These are phyloP conservation scores for Phalaenopsis equestris DNA, from an alignment of 106 monocot genomes.

Conservation along the genomic window DNA sequence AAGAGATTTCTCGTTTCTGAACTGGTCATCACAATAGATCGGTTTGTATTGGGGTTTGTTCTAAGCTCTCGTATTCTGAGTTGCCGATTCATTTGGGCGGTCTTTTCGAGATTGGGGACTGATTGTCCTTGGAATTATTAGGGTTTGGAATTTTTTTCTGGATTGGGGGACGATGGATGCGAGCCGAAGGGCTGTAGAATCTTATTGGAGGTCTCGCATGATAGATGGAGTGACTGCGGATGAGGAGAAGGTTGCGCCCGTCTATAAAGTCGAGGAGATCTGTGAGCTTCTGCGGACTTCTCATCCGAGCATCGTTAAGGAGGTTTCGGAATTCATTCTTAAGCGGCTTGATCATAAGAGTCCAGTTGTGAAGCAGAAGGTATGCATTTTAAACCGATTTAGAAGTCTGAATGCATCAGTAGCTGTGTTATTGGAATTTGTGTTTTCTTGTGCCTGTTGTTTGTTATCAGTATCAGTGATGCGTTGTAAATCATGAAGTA, in stretches of 20 bases:
- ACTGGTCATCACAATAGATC: not conserved
- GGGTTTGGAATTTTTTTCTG: constrained; percentile 4
- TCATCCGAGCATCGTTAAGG: constrained; percentile 71
- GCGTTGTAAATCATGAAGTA: not conserved
- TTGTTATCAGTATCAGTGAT: not conserved
- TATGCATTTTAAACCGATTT: not conserved
- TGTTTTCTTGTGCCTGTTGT: not conserved
- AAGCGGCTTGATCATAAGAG: constrained; percentile 96
- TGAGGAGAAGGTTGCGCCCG: constrained; percentile 93
- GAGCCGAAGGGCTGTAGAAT: constrained; percentile 88
- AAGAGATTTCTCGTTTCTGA: too few species aligned
- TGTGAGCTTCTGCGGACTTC: constrained; percentile 77
- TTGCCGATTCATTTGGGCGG: not conserved
- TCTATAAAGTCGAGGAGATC: constrained; percentile 95
- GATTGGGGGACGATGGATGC: constrained; percentile 52
- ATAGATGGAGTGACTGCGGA: constrained; percentile 86
- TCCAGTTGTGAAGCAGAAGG: constrained; percentile 96
- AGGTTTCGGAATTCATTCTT: constrained; percentile 83
- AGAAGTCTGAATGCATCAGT: not conserved
- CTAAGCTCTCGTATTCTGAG: not conserved
- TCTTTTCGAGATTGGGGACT: constrained; percentile 1
- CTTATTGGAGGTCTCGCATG: constrained; percentile 94
- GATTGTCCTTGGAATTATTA: not conserved
- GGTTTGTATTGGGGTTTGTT: not conserved
- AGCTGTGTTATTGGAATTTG: not conserved